Conservation (phyloP, 2,329 filamentous ascomycete genomes). For the Trichoderma aggressivum region DNA sequence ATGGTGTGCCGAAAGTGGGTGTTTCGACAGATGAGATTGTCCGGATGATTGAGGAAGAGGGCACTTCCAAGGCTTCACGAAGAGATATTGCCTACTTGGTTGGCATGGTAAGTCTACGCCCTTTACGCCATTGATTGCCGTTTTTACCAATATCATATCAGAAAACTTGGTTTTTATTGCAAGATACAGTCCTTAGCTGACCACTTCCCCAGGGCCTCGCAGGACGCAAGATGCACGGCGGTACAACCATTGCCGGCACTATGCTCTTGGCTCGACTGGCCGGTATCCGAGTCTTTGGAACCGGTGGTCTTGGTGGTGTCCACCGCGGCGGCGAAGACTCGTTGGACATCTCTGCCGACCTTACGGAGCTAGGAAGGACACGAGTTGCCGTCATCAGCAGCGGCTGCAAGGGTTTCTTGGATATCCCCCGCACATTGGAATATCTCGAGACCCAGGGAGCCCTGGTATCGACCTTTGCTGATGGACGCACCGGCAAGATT, state of each 20-base stretch:
- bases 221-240: slow-evolving; percentile 72
- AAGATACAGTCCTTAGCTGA: background rate
- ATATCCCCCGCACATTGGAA: slow-evolving; percentile 86
- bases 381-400: slow-evolving; percentile 84
- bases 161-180: too few species aligned
- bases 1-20: slow-evolving; percentile 79
- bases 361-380: slow-evolving; percentile 89
- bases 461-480: slow-evolving; percentile 83
- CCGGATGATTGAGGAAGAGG: slow-evolving; percentile 63
- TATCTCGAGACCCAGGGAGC: slow-evolving; percentile 69
- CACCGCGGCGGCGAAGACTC: slow-evolving; percentile 82
- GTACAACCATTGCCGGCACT: slow-evolving; percentile 89
- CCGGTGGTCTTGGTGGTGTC: slow-evolving; percentile 89
- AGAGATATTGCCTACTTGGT: slow-evolving; percentile 81
- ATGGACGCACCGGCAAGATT: slow-evolving; percentile 67
- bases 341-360: slow-evolving; percentile 92
- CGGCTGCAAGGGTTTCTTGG: slow-evolving; percentile 94
- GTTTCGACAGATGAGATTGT: slow-evolving; percentile 69
- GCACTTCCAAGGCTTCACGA: slow-evolving; percentile 79
- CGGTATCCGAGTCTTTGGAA: slow-evolving; percentile 90
- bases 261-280: slow-evolving; percentile 85
- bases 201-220: slow-evolving; percentile 51
- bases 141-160: background rate
- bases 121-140: background rate
- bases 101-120: slow-evolving; percentile 60